Conservation (phyloP, 352 stramenopile species). For the Phytophthora chlamydospora region DNA sequence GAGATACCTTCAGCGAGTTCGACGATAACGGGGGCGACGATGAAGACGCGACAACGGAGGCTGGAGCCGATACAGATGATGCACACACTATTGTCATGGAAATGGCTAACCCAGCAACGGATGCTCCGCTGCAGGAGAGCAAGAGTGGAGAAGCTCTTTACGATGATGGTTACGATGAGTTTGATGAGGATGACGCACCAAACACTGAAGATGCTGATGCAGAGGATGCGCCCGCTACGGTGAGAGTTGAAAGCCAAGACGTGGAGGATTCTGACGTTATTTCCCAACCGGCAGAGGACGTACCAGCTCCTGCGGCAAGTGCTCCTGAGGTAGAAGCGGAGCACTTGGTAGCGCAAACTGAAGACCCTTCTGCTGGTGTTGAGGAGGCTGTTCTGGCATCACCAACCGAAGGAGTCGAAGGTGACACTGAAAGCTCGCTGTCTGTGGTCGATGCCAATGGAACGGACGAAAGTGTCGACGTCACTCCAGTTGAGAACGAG, state of each 20-base stretch:
- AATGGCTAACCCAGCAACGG: constrained; percentile 1
- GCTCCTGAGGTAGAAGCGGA: background rate
- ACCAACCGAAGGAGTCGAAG: background rate
- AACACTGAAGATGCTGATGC: constrained; percentile 8
- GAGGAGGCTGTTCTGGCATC: background rate
- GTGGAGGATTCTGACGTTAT: constrained; percentile 3
- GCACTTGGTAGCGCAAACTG: constrained; percentile 1
- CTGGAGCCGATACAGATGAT: constrained; percentile 21
- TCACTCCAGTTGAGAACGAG: background rate
- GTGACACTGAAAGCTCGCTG: background rate
- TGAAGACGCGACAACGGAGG: constrained; percentile 36
- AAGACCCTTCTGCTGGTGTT: constrained; percentile 4
- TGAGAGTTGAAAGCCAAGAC: constrained; percentile 1
- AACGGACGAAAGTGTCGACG: background rate
- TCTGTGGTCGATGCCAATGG: background rate
- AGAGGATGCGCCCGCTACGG: constrained; percentile 1
- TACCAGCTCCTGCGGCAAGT: background rate
- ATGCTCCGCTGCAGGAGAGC: constrained; percentile 22
- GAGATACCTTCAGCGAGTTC: constrained; percentile 63
- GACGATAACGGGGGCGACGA: constrained; percentile 50
- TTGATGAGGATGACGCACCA: constrained; percentile 32
- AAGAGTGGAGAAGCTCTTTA: constrained; percentile 51
- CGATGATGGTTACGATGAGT: constrained; percentile 41
- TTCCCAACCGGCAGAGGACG: constrained; percentile 1
- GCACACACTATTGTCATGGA: constrained; percentile 1